Conservation (phyloP, 768 basidiomycete species). For the Russula virescens region DNA sequence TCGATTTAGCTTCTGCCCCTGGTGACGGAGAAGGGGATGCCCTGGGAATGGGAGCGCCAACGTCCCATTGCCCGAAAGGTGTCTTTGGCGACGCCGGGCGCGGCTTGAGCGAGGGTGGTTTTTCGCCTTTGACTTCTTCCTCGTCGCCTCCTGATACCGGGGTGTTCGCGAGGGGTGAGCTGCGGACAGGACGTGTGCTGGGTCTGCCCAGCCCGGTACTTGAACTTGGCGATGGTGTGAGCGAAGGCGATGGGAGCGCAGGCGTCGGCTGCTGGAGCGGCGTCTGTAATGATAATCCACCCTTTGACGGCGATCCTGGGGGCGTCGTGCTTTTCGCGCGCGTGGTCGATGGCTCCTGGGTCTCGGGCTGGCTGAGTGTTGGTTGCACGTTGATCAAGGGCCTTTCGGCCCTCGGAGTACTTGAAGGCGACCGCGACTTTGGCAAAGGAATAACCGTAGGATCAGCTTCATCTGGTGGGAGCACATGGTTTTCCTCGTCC, state of each 20-base stretch:
- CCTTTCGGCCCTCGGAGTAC: slow-evolving; percentile 52
- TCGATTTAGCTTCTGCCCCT: slow-evolving; percentile 7
- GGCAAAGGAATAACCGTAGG: slow-evolving; percentile 35
- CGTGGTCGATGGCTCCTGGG: background rate
- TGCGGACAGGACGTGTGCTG: slow-evolving; percentile 62
- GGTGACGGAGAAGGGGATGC: slow-evolving; percentile 1
- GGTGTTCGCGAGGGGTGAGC: slow-evolving; percentile 65
- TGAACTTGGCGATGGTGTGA: slow-evolving; percentile 36
- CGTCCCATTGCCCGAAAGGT: slow-evolving; percentile 31
- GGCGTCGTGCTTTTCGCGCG: slow-evolving; percentile 53
- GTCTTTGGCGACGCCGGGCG: slow-evolving; percentile 39
- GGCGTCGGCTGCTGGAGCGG: slow-evolving; percentile 29
- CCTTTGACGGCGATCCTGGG: slow-evolving; percentile 55
- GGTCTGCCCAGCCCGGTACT: slow-evolving; percentile 53
- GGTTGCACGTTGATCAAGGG: slow-evolving; percentile 38
- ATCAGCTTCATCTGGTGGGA: background rate
- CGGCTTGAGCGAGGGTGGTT: slow-evolving; percentile 29
- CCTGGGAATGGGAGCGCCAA: background rate
- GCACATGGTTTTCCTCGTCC: slow-evolving; percentile 2
- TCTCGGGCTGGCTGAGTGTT: slow-evolving; percentile 31
- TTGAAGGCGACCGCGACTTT: slow-evolving; percentile 47
- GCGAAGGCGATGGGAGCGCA: slow-evolving; percentile 33
- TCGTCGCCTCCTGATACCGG: slow-evolving; percentile 41
- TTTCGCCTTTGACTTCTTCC: slow-evolving; percentile 33
- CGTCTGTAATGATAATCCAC: slow-evolving; percentile 17